Conservation (phyloP, 2,329 filamentous ascomycete species). For the Aspergillus transmontanensis region DNA sequence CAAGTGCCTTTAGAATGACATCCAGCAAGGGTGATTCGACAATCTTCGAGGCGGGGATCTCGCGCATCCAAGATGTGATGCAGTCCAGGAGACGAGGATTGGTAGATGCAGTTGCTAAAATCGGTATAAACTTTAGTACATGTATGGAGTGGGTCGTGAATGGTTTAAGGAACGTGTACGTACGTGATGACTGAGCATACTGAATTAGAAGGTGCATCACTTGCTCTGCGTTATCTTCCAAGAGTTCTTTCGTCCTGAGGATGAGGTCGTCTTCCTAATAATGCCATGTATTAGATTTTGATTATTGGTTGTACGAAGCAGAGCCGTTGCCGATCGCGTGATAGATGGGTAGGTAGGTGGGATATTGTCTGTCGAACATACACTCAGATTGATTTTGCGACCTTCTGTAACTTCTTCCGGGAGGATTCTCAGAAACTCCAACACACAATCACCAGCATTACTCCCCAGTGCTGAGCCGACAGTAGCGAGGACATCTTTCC, state of each 20-base stretch:
- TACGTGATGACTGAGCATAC: constrained; percentile 90
- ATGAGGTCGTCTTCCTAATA: constrained; percentile 91
- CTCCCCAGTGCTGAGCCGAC: constrained; percentile 74
- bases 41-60: constrained; percentile 81
- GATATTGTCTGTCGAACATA: constrained; percentile 67
- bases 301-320: constrained; percentile 8
- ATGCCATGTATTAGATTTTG: constrained; percentile 53
- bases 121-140: not conserved
- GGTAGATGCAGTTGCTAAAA: constrained; percentile 70
- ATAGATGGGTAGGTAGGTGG: constrained; percentile 45
- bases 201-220: constrained; percentile 85
- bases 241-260: constrained; percentile 80
- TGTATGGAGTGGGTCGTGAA: not conserved
- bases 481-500: constrained; percentile 87
- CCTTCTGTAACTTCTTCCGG: constrained; percentile 99
- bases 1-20: constrained; percentile 75
- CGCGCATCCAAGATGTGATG: constrained; percentile 93
- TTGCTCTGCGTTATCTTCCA: constrained; percentile 86
- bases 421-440: constrained; percentile 95
- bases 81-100: constrained; percentile 93
- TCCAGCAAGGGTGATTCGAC: constrained; percentile 84
- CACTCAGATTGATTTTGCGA: constrained; percentile 98
- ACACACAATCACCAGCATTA: constrained; percentile 78
- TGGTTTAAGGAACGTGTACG: constrained; percentile 12
- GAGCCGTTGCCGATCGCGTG: constrained; percentile 34